Conservation (phyloP, 2,329 filamentous ascomycete species). For the Apiospora pterosperma region DNA sequence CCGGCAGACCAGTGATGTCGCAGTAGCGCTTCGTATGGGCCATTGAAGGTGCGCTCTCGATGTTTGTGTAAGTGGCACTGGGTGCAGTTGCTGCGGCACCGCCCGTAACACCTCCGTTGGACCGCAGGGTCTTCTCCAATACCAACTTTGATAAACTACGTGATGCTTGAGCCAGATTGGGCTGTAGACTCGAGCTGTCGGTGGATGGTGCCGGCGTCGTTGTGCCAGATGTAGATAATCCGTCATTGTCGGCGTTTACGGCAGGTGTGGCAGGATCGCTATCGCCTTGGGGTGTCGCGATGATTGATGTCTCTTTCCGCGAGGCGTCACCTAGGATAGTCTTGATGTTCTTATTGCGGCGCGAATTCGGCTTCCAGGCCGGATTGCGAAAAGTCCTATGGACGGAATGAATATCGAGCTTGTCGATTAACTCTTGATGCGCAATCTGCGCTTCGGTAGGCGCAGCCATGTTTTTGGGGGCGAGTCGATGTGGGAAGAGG, state of each 20-base stretch:
- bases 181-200: constrained; percentile 33
- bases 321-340: constrained; percentile 88
- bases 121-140: constrained; percentile 72
- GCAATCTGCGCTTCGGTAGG: constrained; percentile 72
- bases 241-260: constrained; percentile 26
- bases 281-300: constrained; percentile 76
- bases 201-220: constrained; percentile 11
- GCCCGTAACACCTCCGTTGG: constrained; percentile 28
- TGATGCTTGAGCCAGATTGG: constrained; percentile 85
- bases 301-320: constrained; percentile 82
- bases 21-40: constrained; percentile 87
- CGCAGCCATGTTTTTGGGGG: constrained; percentile 48
- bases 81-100: constrained; percentile 52
- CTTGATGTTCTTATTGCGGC: constrained; percentile 98
- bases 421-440: constrained; percentile 82
- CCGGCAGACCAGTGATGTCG: constrained; percentile 90
- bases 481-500: neutral
- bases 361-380: constrained; percentile 86
- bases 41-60: constrained; percentile 88
- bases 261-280: constrained; percentile 56
- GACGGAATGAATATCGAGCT: constrained; percentile 84
- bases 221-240: constrained; percentile 16
- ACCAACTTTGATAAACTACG: constrained; percentile 84
- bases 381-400: constrained; percentile 88
- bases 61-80: constrained; percentile 88